Percentiles rank a stretch among this genome's conserved stretches.
Conservation (phyloP, 75 land plant species). For the Chamaecyparis obtusa region DNA sequence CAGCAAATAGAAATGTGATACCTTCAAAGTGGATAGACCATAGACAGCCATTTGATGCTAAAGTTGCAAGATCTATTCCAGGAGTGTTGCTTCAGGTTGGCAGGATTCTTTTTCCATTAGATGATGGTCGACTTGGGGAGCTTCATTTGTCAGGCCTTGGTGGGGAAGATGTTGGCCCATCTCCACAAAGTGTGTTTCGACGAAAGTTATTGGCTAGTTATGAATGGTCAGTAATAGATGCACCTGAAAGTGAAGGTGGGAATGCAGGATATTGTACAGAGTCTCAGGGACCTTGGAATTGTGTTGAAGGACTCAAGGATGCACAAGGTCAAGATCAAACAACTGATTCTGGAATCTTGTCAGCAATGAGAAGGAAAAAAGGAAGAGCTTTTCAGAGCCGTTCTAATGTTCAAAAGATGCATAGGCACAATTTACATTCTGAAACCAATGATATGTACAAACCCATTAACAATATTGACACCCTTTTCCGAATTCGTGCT, state of each 20-base stretch:
- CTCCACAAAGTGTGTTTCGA: constrained; percentile 13
- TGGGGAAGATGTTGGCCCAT: constrained; percentile 54
- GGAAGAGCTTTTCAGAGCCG: constrained; percentile 11
- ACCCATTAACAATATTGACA: constrained; percentile 20
- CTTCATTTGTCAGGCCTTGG: constrained; percentile 71
- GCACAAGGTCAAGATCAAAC: constrained; percentile 15
- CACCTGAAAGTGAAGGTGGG: constrained; percentile 86
- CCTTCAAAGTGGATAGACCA: constrained; percentile 56
- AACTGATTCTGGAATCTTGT: constrained; percentile 12
- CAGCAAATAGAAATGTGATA: constrained; percentile 17
- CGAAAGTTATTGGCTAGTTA: constrained; percentile 45
- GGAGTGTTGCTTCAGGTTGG: constrained; percentile 60
- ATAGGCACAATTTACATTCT: not conserved
- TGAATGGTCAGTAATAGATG: constrained; percentile 73
- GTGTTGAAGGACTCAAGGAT: constrained; percentile 57
- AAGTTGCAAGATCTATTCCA: constrained; percentile 45
- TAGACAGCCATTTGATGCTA: constrained; percentile 55
- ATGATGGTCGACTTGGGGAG: constrained; percentile 79
- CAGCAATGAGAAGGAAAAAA: constrained; percentile 23
- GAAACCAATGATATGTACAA: constrained; percentile 20
- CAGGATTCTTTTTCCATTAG: constrained; percentile 57
- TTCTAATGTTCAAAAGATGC: not conserved
- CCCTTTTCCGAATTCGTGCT: constrained; percentile 46
- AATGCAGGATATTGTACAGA: constrained; percentile 84
- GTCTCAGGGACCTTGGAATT: constrained; percentile 65